Base-by-base conservation (phyloP, 2,329 filamentous ascomycete species). In the Arthrobotrys sphaeroides region DNA sequence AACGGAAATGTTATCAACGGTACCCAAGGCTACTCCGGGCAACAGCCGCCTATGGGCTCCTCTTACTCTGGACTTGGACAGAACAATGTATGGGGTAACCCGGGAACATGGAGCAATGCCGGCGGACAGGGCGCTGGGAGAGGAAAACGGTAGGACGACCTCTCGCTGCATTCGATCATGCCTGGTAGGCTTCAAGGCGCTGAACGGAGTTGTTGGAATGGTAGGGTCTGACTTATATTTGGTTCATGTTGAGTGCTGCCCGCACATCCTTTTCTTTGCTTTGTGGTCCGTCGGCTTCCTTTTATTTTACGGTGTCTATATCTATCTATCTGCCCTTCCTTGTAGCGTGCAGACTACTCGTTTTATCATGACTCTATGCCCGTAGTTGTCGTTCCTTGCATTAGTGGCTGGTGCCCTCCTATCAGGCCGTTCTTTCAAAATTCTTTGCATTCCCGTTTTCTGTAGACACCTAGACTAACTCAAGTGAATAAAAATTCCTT, bases 1-100 rank as follows among this genome's bases (percentile, higher is more conserved):
- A 74, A 67, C 28, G 70, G 70, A 4, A 73, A 55, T 42, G 20
- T 7, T 33, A 74, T 74, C 62, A 74, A 57, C 26, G 43, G 53
- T 6, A 45, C 51, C 20, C 70, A 68, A 20, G 42, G n/a, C 6
- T 74, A 55, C 22, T 51, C 62, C 1, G 70, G 70, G 47, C 69
- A 73, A 40, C 69, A 60, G 47, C 69, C 61, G 22, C 53, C 61
- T 1, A 73, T 73, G 42, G 60, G 69, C 6, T 59, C 60, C 6
- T 26, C 53, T 4, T 74, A 74, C 49, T 67, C 70, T 31, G 62
- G 61, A 6, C 53, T 74, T 43, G 70, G 70, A 28, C 70, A 74
- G 47, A 74, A 68, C 49, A 74, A 74, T 38, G 70, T 74, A 16
- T 74, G 70, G 70, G 70, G 62, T 13, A 74, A 68, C 43, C 55